Conservation (phyloP, 1,284 basidiomycete genomes). For the Microbotryum violaceum region DNA sequence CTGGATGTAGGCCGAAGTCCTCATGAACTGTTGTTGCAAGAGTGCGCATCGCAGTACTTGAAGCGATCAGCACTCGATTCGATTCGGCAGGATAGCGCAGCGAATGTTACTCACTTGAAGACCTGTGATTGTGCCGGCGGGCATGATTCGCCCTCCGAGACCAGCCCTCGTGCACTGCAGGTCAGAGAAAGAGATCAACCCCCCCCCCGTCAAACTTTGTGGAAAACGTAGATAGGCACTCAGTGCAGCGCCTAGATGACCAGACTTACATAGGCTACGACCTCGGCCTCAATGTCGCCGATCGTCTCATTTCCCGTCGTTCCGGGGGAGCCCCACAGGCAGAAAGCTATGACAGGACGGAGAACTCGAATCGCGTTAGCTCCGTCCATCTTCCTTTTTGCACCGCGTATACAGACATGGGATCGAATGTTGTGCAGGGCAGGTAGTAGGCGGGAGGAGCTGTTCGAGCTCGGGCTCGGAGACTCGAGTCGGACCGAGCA, state of each 20-base stretch:
- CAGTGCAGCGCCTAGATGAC: no score
- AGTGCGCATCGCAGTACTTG: background rate
- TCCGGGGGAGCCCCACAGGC: constrained; percentile 20
- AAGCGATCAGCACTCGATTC: no score
- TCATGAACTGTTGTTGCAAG: constrained; percentile 42
- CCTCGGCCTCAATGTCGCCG: constrained; percentile 32
- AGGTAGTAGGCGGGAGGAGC: no score
- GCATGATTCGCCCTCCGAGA: constrained; percentile 58
- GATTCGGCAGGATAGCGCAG: no score
- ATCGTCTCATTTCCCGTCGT: constrained; percentile 15
- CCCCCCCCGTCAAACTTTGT: no score
- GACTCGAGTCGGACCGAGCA: no score
- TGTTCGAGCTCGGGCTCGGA: no score
- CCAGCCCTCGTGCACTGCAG: constrained; percentile 46
- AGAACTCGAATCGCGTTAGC: no score
- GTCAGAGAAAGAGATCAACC: background rate
- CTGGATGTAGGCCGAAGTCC: constrained; percentile 57
- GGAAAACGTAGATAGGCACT: no score
- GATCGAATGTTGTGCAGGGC: no score
- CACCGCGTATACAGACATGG: no score
- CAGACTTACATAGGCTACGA: constrained; percentile 28
- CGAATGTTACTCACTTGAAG: constrained; percentile 47
- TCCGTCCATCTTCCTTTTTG: no score
- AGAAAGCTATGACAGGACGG: constrained; percentile 9
- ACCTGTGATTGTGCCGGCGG: constrained; percentile 54